Evolutionary conservation across 1,139 yeast species (phyloP).

Genomic region (Meyerozyma carpophila): DNA sequence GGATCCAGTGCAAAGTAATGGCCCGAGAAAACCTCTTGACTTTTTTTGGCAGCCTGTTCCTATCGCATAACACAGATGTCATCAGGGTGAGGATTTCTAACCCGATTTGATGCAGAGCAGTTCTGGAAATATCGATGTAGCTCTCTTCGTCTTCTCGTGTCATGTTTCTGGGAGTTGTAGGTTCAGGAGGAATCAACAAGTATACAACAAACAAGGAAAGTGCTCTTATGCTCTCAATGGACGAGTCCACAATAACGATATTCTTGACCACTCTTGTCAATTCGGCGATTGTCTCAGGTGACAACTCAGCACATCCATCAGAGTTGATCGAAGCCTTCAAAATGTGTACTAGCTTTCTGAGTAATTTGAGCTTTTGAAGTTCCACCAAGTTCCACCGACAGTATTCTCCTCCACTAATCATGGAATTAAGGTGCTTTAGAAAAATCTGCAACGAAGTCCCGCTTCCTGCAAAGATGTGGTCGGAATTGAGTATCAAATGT

Average conservation of each 20-base stretch:
- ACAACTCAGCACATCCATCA: not conserved
- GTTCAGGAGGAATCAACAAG: conserved; percentile 20
- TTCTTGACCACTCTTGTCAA: conserved; percentile 17
- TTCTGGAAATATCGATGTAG: not conserved
- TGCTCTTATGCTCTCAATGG: conserved; percentile 33
- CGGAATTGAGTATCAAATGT: not conserved
- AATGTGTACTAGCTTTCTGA: conserved; percentile 50
- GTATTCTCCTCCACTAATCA: conserved; percentile 48
- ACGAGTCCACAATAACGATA: conserved; percentile 25
- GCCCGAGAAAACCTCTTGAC: conserved; percentile 49
- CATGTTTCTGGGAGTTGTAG: not conserved
- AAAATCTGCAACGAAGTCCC: conserved; percentile 42
- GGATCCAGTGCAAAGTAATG: conserved; percentile 60
- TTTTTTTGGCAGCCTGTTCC: conserved; percentile 27
- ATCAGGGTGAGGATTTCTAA: not conserved
- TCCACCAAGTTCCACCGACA: conserved; percentile 44
- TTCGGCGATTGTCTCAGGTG: conserved; percentile 11
- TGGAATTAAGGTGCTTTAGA: conserved; percentile 50
- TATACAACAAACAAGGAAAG: conserved; percentile 32
- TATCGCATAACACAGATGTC: conserved; percentile 18
- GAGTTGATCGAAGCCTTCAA: conserved; percentile 26
- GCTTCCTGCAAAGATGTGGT: conserved; percentile 21
- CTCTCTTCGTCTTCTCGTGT: not conserved
- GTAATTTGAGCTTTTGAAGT: conserved; percentile 47
- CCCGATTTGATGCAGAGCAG: not conserved